Percentiles rank a stretch among this genome's conserved stretches.
Conservation (phyloP, 2,329 filamentous ascomycete genomes). For the Endoconidiophora laricicola region DNA sequence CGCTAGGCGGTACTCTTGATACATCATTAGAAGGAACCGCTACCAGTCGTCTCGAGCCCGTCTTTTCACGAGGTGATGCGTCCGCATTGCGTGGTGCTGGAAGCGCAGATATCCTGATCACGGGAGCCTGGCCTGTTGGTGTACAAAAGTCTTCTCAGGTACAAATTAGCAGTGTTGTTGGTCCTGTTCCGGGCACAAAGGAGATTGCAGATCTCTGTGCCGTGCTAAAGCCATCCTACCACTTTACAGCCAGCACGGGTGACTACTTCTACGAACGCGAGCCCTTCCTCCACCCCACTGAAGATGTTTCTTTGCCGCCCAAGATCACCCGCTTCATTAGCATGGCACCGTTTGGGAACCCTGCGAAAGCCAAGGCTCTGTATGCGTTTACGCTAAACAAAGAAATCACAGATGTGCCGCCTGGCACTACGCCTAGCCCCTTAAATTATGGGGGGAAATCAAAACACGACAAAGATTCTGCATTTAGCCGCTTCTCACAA, state of each 20-base stretch:
- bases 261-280: conserved; percentile 76
- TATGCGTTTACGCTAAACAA: conserved; percentile 53
- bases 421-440: conserved; percentile 61
- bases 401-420: conserved; percentile 35
- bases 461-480: background rate
- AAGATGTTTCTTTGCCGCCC: conserved; percentile 22
- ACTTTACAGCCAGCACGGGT: conserved; percentile 54
- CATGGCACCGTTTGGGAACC: conserved; percentile 61
- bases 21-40: conserved; percentile 45
- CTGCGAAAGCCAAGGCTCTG: conserved; percentile 60
- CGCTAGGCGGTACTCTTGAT: conserved; percentile 61
- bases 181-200: conserved; percentile 29
- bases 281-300: conserved; percentile 57
- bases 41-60: conserved; percentile 58
- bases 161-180: conserved; percentile 21
- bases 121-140: conserved; percentile 65
- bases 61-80: conserved; percentile 62
- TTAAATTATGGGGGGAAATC: conserved; percentile 27
- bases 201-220: conserved; percentile 65
- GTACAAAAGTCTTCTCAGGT: conserved; percentile 55
- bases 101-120: conserved; percentile 72
- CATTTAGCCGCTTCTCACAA: conserved; percentile 15
- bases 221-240: conserved; percentile 75
- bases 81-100: conserved; percentile 60
- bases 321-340: conserved; percentile 76